Percentiles rank a stretch among this genome's conserved stretches.
Evolutionary conservation across 768 basidiomycete genomes (phyloP).

Genomic region (Candolleomyces eurysporus): DNA sequence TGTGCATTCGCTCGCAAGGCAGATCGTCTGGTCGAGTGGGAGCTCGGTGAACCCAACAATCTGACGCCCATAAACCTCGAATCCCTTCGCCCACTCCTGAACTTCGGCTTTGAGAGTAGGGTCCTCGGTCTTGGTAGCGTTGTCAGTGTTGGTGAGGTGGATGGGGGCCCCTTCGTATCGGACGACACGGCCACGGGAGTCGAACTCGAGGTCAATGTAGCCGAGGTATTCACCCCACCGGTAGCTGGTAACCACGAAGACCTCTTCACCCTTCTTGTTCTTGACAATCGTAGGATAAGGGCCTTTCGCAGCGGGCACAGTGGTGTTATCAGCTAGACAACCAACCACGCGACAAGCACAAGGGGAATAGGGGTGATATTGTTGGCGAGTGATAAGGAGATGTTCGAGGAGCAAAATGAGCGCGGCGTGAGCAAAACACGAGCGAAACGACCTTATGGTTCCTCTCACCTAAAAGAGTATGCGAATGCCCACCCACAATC

Average conservation of each 20-base stretch:
- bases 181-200: constrained; percentile 34
- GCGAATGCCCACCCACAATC: constrained; percentile 43
- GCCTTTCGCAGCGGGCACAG: constrained; percentile 36
- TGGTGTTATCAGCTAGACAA: constrained; percentile 10
- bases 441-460: not conserved
- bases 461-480: constrained; percentile 38
- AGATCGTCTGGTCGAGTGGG: constrained; percentile 37
- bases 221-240: constrained; percentile 49
- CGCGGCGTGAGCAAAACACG: not conserved
- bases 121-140: constrained; percentile 30
- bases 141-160: constrained; percentile 28
- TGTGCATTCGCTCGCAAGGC: constrained; percentile 41
- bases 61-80: constrained; percentile 29
- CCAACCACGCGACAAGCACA: not conserved
- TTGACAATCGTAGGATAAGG: constrained; percentile 43
- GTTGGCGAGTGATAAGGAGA: no score
- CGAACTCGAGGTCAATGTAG: constrained; percentile 41
- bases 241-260: constrained; percentile 45
- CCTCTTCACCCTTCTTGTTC: constrained; percentile 44
- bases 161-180: constrained; percentile 42
- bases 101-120: constrained; percentile 36
- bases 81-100: constrained; percentile 37
- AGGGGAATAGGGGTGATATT: no score
- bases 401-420: no score
- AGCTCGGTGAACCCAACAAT: constrained; percentile 35